These are phyloP conservation scores for Cercospora beticola DNA, from an alignment of 2,329 filamentous ascomycete genomes.

Conservation along the genomic window DNA sequence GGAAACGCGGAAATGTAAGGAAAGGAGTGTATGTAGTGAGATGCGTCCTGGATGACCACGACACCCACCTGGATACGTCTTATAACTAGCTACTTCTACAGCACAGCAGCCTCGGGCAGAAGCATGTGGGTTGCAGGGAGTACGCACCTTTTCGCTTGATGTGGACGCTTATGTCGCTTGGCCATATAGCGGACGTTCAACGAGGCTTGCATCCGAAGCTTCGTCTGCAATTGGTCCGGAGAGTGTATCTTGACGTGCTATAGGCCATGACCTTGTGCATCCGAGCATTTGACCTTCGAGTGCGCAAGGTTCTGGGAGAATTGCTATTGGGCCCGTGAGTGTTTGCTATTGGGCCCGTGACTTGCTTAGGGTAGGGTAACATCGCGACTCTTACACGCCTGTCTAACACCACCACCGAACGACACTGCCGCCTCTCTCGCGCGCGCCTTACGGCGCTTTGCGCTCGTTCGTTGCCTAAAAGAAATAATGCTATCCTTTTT, in stretches of 20 bases:
- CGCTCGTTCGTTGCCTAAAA: too few species aligned
- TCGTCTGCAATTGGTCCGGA: neutral
- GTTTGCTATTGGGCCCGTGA: too few species aligned
- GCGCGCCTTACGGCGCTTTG: too few species aligned
- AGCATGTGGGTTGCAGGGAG: neutral
- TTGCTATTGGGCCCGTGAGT: too few species aligned
- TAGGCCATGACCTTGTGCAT: neutral
- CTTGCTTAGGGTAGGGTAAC: too few species aligned
- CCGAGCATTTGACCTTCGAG: neutral
- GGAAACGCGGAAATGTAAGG: neutral
- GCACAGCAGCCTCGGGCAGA: neutral
- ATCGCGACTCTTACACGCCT: too few species aligned
- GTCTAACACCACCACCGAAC: too few species aligned
- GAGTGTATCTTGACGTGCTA: neutral
- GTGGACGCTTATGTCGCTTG: neutral
- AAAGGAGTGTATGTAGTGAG: slow-evolving; percentile 3
- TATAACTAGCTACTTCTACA: neutral
- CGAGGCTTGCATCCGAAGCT: neutral
- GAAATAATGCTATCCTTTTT: too few species aligned
- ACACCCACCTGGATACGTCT: neutral
- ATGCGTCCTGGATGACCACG: neutral
- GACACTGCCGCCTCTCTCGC: too few species aligned
- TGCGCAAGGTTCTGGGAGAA: neutral
- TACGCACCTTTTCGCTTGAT: neutral
- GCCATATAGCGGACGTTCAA: neutral